Percentiles rank a stretch among this genome's conserved stretches.
Evolutionary conservation across 2,329 filamentous ascomycete species (phyloP).

Genomic region (Colletotrichum theobromicola): DNA sequence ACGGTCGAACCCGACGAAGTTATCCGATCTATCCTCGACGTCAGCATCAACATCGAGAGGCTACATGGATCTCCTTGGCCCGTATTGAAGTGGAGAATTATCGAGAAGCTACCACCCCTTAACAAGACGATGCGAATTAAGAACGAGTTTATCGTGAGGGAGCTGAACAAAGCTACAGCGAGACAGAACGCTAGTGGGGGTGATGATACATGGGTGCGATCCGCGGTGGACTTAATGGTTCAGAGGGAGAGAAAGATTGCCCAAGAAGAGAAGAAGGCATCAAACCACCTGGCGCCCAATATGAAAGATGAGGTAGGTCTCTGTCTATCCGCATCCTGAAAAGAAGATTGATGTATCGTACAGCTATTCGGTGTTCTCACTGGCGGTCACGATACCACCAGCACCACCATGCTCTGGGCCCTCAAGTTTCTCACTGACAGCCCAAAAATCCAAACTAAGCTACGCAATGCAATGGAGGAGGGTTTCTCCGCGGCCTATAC

Average conservation of each 20-base stretch:
- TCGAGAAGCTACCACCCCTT: neutral
- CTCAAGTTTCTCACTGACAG: constrained; percentile 22
- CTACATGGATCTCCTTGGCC: neutral
- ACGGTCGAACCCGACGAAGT: neutral
- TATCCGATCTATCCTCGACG: neutral
- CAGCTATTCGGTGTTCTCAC: constrained; percentile 32
- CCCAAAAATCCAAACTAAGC: neutral
- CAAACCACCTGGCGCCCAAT: neutral
- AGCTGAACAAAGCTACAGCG: neutral
- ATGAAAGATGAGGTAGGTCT: constrained; percentile 12
- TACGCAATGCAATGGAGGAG: neutral
- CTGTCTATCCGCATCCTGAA: neutral
- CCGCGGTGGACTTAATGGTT: constrained; percentile 17
- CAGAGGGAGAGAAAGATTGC: constrained; percentile 13
- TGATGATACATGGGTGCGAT: neutral
- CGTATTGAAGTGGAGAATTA: neutral
- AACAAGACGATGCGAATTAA: neutral
- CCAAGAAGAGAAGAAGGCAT: neutral
- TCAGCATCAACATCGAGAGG: neutral
- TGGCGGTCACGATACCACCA: constrained; percentile 34
- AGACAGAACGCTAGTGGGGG: neutral
- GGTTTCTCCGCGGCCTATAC: constrained; percentile 22
- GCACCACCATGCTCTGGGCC: constrained; percentile 31
- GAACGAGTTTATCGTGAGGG: neutral
- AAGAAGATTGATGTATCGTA: neutral